Base-by-base conservation (phyloP, 768 basidiomycete genomes). In the Leccinum variicolor region DNA sequence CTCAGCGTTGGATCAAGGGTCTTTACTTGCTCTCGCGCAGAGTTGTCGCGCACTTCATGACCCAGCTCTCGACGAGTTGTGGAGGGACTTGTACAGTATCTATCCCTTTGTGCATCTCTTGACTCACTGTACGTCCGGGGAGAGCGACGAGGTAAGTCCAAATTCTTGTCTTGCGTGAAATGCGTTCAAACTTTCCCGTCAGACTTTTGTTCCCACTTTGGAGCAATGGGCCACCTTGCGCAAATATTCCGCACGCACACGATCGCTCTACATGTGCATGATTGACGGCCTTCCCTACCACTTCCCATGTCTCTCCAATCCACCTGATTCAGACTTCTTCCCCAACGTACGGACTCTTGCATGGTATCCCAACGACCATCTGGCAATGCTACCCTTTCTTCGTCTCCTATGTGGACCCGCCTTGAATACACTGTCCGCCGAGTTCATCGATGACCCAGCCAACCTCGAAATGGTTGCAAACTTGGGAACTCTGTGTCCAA, bases 31-130 rank as follows among this genome's bases (percentile, higher is more conserved):
- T 1, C 34, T 71, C 0, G 68, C 68, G 3, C 61, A 63, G 3
- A 65, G 70, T n/a, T 69, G 68, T 51, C 63, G 41, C 33, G 58
- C 61, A 3, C 56, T 69, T 50, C 53, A 53, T 6, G 61, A 67
- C 36, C 61, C 60, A 31, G 68, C 70, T 39, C 53, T 69, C 4
- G 67, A 70, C 45, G 63, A 65, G 36, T 21, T 72, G 2, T 69
- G 68, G 70, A 54, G 52, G 33, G 53, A 63, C 28, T 23, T 70
- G 45, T 71, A 57, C 50, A 67, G 52, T 9, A 49, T 69, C 0
- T 46, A 60, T 31, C 68, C 68, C 8, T 61, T 70, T 23, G 14
- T 67, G 23, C 55, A 54, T 26, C 66, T 69, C 43, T 26, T 69
- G 28, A 17, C 49, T 3, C 48, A 52, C 6, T 14, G 2, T 8